These are phyloP conservation scores for Globisporangium nunn DNA, from an alignment of 352 stramenopile genomes.

Conservation along the genomic window DNA sequence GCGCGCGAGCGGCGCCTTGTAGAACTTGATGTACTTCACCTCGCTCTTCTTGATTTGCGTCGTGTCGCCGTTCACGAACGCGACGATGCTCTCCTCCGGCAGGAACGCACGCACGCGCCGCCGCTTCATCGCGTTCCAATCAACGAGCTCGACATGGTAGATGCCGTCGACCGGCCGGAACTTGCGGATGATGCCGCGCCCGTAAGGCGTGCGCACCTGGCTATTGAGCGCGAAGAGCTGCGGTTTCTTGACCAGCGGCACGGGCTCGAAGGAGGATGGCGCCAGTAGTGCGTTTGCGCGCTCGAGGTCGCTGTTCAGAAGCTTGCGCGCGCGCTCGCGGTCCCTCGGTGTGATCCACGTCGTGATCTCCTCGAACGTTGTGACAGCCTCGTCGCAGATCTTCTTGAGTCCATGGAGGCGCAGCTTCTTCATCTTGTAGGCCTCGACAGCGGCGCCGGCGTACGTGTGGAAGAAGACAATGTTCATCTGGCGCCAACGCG, in stretches of 20 bases:
- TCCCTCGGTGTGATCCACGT: slow-evolving; percentile 48
- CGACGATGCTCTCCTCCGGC: slow-evolving; percentile 42
- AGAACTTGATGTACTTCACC: slow-evolving; percentile 52
- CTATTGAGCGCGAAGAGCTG: slow-evolving; percentile 54
- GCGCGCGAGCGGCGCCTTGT: slow-evolving; percentile 27
- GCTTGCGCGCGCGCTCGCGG: slow-evolving; percentile 44
- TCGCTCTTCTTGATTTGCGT: slow-evolving; percentile 34
- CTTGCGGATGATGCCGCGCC: slow-evolving; percentile 57
- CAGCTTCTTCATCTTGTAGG: slow-evolving; percentile 65
- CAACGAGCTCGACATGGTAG: slow-evolving; percentile 71
- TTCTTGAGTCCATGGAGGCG: slow-evolving; percentile 59
- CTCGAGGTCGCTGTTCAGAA: slow-evolving; percentile 63
- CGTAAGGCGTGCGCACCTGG: slow-evolving; percentile 57
- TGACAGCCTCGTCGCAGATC: slow-evolving; percentile 44
- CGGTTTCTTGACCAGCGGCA: slow-evolving; percentile 44
- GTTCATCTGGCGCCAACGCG: slow-evolving; percentile 79
- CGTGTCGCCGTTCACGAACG: slow-evolving; percentile 28
- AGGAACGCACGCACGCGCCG: slow-evolving; percentile 52
- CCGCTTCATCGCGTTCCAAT: slow-evolving; percentile 35
- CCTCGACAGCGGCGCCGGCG: slow-evolving; percentile 75
- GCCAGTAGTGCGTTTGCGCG: slow-evolving; percentile 58
- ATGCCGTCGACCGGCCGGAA: slow-evolving; percentile 72
- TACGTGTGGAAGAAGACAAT: slow-evolving; percentile 92
- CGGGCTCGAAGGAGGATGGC: slow-evolving; percentile 19
- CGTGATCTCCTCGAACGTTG: slow-evolving; percentile 50